These are phyloP conservation scores for Trifolium fragiferum DNA, from an alignment of 306 rosid genomes.

Conservation along the genomic window DNA sequence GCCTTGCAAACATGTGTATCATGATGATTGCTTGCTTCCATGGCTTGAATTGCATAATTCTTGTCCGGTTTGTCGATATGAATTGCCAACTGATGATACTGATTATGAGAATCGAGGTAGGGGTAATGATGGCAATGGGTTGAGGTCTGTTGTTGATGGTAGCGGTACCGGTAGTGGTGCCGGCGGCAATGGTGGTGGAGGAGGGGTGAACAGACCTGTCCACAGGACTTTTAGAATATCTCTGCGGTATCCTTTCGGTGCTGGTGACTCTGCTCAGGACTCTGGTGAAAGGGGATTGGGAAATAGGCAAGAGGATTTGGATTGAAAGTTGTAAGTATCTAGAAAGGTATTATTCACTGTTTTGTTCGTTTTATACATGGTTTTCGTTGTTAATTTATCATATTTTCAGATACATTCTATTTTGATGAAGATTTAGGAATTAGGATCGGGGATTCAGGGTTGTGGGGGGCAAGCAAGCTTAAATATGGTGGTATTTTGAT, in stretches of 20 bases:
- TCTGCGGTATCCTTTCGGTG: constrained; percentile 48
- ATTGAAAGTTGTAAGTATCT: constrained; percentile 49
- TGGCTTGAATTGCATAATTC: constrained; percentile 92
- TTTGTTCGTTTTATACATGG: neutral
- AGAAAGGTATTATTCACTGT: neutral
- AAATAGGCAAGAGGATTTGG: constrained; percentile 46
- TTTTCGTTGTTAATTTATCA: neutral
- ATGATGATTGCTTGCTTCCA: constrained; percentile 74
- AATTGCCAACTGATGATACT: constrained; percentile 86
- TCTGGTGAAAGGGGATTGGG: constrained; percentile 39
- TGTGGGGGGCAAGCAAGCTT: neutral
- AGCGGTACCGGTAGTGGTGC: neutral
- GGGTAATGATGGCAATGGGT: constrained; percentile 37
- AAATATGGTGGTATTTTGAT: no score
- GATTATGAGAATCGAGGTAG: constrained; percentile 63
- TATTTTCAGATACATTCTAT: neutral
- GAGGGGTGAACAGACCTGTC: constrained; percentile 42
- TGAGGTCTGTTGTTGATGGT: constrained; percentile 46
- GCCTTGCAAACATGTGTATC: constrained; percentile 95
- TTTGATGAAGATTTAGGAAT: constrained; percentile 5
- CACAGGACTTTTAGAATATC: constrained; percentile 55
- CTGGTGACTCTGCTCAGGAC: constrained; percentile 40
- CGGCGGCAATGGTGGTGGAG: constrained; percentile 4
- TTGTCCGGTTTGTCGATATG: constrained; percentile 92
- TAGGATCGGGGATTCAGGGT: neutral